Evolutionary conservation across 148 eudicot species (phyloP), one percentile per base, ranked within the genome.

Genomic region (Rhododendron griersonianum): DNA sequence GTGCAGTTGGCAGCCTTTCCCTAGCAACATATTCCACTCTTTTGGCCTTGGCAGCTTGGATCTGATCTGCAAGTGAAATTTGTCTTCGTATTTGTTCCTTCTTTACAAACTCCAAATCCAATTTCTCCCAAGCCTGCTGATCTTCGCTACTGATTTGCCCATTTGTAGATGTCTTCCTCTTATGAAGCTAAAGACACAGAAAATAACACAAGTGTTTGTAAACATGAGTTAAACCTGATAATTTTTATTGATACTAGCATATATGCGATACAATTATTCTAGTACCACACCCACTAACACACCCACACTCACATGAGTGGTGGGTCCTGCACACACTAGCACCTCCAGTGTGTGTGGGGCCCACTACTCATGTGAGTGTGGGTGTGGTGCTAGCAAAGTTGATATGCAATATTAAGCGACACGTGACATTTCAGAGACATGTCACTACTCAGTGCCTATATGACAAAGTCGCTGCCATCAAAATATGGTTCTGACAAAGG

Each of bases 21-120:
- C 28, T 84, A 63, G 44, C 79, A 11, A 71, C 35, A 57, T 55
- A 69, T 44, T 85, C 85, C 44, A 30, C 79, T 87, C 94, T 91
- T 89, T 82, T 92, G 85, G 86, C 92, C 91, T 95, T 96, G 51
- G 95, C 96, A 85, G 92, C 93, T 83, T 87, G 95, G 81, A 96
- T 96, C 85, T 95, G 98, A 86, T 96, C 99, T 39, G 94, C 98
- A 39, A 96, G 96, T 37, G 99, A 94, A 82, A 91, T 82, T 76
- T 89, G 87, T 84, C 77, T 91, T 74, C 87, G 90, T 82, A 33
- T 57, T 39, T 78, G 90, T 80, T 91, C 91, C 75, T 76, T 87
- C 84, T 92, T 92, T 55, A 89, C 86, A 18, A 93, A 87, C 80
- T 91, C 92, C 75, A 95, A 71, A 84, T 95, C 98, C 23, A 96